These are phyloP conservation scores for Ophiostoma novo-ulmi DNA, from an alignment of 2,329 filamentous ascomycete species.

Conservation along the genomic window DNA sequence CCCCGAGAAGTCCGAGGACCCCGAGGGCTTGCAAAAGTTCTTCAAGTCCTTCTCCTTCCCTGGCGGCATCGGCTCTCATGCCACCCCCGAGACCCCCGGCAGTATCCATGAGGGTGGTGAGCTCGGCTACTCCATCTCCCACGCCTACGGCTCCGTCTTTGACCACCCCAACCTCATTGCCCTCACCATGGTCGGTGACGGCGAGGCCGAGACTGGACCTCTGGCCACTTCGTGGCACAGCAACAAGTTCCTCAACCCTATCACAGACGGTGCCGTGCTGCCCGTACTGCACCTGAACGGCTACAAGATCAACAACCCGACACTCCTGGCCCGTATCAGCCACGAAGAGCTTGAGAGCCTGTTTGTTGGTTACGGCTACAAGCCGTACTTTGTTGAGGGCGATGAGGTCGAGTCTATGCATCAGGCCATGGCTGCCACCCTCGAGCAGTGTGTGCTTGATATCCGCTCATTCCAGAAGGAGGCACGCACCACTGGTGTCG, in stretches of 20 bases:
- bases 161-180: constrained; percentile 71
- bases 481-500: constrained; percentile 63
- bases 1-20: constrained; percentile 64
- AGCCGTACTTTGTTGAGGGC: constrained; percentile 75
- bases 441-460: constrained; percentile 66
- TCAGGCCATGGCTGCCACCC: constrained; percentile 72
- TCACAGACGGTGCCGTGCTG: constrained; percentile 70
- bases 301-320: constrained; percentile 82
- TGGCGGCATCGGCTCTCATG: constrained; percentile 71
- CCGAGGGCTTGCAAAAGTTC: constrained; percentile 65
- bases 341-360: constrained; percentile 67
- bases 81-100: constrained; percentile 72
- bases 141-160: constrained; percentile 72
- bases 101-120: constrained; percentile 75
- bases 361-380: constrained; percentile 71
- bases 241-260: constrained; percentile 76
- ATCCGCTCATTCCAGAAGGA: constrained; percentile 66
- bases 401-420: constrained; percentile 70
- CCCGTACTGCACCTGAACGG: constrained; percentile 75
- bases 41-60: constrained; percentile 83
- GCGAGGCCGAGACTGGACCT: constrained; percentile 75
- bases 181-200: constrained; percentile 73
- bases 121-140: constrained; percentile 74
- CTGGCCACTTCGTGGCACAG: constrained; percentile 76
- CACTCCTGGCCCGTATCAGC: constrained; percentile 64